Conservation (phyloP, 345 rosid genomes). For the Melastoma malabathricum region DNA sequence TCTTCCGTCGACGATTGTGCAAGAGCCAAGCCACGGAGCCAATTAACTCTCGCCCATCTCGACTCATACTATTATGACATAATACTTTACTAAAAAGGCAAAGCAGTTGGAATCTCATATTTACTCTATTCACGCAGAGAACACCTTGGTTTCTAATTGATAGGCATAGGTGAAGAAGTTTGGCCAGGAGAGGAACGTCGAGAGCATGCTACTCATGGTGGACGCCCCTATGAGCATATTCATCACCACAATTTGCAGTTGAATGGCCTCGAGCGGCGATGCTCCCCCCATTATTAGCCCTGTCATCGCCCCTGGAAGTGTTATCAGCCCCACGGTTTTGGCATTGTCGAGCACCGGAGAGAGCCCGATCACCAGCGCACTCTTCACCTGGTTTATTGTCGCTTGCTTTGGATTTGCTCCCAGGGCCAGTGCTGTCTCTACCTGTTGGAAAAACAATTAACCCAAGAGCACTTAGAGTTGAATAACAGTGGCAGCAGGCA, state of each 20-base stretch:
- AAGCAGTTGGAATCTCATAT: too few relatives aligned
- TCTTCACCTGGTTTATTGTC: conserved; percentile 54
- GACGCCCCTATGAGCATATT: conserved; percentile 76
- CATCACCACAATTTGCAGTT: conserved; percentile 84
- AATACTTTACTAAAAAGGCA: too few relatives aligned
- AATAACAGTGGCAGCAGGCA: too few relatives aligned
- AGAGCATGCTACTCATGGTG: conserved; percentile 65
- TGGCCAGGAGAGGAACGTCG: conserved; percentile 78
- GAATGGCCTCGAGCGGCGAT: conserved; percentile 75
- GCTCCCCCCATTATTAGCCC: conserved; percentile 95
- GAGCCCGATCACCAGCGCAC: conserved; percentile 56
- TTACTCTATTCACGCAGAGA: conserved; percentile 12
- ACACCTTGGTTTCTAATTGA: conserved; percentile 52
- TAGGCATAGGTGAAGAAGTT: conserved; percentile 72
- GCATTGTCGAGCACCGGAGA: conserved; percentile 82
- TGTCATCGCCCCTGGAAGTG: conserved; percentile 83
- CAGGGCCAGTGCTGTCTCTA: conserved; percentile 77
- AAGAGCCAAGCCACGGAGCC: too few relatives aligned
- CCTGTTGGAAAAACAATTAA: conserved; percentile 19
- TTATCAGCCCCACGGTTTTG: conserved; percentile 75
- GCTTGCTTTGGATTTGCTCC: conserved; percentile 83
- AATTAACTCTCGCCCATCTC: too few relatives aligned
- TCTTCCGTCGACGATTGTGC: too few relatives aligned
- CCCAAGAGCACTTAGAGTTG: too few relatives aligned
- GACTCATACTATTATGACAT: too few relatives aligned